Percentiles rank a stretch among this genome's conserved stretches.
Conservation (phyloP, 192 early-diverging fungal genomes). For the Nowakowskiella sp. region DNA sequence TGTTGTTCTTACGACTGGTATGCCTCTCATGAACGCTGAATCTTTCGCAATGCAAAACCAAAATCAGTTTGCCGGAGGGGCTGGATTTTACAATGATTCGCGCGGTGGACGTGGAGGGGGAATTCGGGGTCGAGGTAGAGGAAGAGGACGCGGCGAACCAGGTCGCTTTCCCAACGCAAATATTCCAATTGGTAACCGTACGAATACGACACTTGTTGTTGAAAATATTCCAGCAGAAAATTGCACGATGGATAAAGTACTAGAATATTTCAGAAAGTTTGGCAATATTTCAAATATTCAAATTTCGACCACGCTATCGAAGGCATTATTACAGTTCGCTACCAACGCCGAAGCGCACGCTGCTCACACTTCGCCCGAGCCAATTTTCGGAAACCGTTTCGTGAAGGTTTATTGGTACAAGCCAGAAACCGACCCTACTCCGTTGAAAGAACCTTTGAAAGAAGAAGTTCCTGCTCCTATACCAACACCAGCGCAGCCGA, state of each 20-base stretch:
- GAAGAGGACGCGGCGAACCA: conserved; percentile 31
- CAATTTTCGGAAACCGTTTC: conserved; percentile 79
- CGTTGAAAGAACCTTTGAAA: conserved; percentile 4
- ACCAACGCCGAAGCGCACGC: conserved; percentile 52
- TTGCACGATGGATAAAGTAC: conserved; percentile 61
- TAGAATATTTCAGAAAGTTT: conserved; percentile 70
- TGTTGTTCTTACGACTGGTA: conserved; percentile 10
- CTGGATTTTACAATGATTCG: conserved; percentile 7
- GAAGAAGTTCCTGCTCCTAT: not conserved
- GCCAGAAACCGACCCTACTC: conserved; percentile 7
- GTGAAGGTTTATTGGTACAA: conserved; percentile 72
- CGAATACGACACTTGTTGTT: conserved; percentile 52
- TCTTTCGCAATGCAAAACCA: too few relatives aligned
- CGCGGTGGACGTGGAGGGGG: conserved; percentile 32
- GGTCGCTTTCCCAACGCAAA: conserved; percentile 10
- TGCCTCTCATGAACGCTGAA: too few relatives aligned
- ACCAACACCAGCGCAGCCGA: not conserved
- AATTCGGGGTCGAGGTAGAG: conserved; percentile 34
- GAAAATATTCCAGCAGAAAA: conserved; percentile 69
- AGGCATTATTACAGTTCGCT: conserved; percentile 60
- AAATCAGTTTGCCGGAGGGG: too few relatives aligned
- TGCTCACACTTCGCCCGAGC: conserved; percentile 64
- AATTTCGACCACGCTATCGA: conserved; percentile 41
- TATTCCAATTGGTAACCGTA: too few relatives aligned
- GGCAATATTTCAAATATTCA: conserved; percentile 67